Conservation (phyloP, 345 rosid species). For the Streptanthus diversifolius region DNA sequence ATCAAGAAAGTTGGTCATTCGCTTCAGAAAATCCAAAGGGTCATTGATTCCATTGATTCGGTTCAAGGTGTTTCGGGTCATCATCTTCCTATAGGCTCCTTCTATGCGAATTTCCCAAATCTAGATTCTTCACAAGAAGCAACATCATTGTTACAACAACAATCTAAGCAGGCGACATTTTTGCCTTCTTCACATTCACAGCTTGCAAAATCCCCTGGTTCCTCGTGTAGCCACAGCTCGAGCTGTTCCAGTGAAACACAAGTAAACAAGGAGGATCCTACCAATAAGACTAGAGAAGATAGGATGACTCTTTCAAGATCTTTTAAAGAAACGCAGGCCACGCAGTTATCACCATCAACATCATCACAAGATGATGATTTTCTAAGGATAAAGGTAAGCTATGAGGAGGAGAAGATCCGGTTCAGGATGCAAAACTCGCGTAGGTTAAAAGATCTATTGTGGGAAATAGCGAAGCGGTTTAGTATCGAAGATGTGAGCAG, state of each 20-base stretch:
- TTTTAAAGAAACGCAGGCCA: conserved; percentile 30
- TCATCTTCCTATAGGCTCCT: conserved; percentile 59
- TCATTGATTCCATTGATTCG: conserved; percentile 76
- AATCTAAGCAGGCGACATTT: neutral
- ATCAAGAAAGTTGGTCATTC: conserved; percentile 93
- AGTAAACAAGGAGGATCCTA: conserved; percentile 32
- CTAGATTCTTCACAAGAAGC: conserved; percentile 58
- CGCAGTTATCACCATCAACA: conserved; percentile 24
- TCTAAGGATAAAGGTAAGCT: conserved; percentile 59
- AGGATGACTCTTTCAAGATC: conserved; percentile 41
- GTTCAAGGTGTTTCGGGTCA: conserved; percentile 69
- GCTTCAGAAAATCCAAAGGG: conserved; percentile 71
- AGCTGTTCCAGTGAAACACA: conserved; percentile 59
- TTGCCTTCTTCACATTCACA: conserved; percentile 22
- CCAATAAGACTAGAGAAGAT: conserved; percentile 33
- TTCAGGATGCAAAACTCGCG: conserved; percentile 59
- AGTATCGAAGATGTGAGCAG: conserved; percentile 49
- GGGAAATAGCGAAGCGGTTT: conserved; percentile 69
- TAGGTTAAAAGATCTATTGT: conserved; percentile 46
- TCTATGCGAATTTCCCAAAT: conserved; percentile 62
- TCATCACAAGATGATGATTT: conserved; percentile 46
- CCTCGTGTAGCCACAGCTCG: conserved; percentile 74
- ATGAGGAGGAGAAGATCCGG: conserved; percentile 62
- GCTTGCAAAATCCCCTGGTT: conserved; percentile 39
- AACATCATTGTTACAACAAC: conserved; percentile 24